phyloP scores from a whole-genome alignment of 1,284 basidiomycete genomes.

The Puccinia triticina region DNA sequence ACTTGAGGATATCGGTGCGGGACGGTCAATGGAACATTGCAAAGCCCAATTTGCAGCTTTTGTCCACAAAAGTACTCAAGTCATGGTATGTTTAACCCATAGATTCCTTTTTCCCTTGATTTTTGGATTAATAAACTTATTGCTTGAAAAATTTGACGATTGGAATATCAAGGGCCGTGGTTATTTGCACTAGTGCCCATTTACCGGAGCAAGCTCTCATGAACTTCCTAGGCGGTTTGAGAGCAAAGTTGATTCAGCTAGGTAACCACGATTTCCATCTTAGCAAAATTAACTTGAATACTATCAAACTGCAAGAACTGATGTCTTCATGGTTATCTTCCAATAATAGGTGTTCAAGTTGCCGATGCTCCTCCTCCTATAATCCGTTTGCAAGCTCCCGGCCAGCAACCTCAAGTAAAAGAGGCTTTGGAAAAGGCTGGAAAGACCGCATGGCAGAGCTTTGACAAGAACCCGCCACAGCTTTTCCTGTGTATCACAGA shows the following conservation, averaged over 20 bases:
- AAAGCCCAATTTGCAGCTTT: constrained; percentile 4
- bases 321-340: not conserved
- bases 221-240: constrained; percentile 24
- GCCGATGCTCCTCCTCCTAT: constrained; percentile 6
- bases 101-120: not conserved
- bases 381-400: not conserved
- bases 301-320: not conserved
- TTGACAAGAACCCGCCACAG: constrained; percentile 21
- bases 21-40: constrained; percentile 46
- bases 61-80: not conserved
- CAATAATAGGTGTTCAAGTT: constrained; percentile 20
- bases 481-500: constrained; percentile 45
- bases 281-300: too few species aligned
- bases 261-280: too few species aligned
- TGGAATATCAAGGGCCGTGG: constrained; percentile 22
- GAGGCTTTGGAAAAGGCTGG: constrained; percentile 16
- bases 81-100: constrained; percentile 13
- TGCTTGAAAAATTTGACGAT: too few species aligned
- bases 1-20: not conserved
- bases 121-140: too few species aligned
- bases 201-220: not conserved
- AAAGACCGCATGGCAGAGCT: constrained; percentile 16
- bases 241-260: constrained; percentile 9
- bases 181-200: constrained; percentile 4
- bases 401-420: constrained; percentile 1